phyloP scores from a whole-genome alignment of 768 basidiomycete species.

The Antrodiella citrinella region DNA sequence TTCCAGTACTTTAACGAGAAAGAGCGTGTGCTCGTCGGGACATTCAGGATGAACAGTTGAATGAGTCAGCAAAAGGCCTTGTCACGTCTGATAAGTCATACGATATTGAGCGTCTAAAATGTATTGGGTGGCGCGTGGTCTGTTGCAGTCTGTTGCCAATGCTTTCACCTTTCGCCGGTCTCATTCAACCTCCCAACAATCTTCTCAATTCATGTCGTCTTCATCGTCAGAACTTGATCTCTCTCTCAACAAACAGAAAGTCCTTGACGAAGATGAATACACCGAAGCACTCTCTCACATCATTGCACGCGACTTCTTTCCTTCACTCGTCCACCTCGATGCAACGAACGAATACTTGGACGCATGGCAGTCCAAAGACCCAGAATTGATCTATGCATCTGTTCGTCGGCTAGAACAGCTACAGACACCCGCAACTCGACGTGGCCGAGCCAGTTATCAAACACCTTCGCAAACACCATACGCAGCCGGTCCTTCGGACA shows the following conservation, averaged over 20 bases:
- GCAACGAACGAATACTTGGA: constrained; percentile 83
- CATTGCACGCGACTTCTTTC: constrained; percentile 97
- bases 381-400: constrained; percentile 65
- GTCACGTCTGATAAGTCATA: too few relatives aligned
- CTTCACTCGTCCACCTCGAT: constrained; percentile 82
- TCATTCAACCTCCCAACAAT: too few relatives aligned
- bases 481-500: constrained; percentile 50
- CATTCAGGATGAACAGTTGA: too few relatives aligned
- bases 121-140: too few relatives aligned
- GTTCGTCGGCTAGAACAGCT: constrained; percentile 67
- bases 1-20: too few relatives aligned
- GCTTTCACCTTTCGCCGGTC: too few relatives aligned
- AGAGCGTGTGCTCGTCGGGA: too few relatives aligned
- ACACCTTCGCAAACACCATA: constrained; percentile 64
- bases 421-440: constrained; percentile 40
- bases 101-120: too few relatives aligned
- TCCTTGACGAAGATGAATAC: constrained; percentile 93
- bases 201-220: too few relatives aligned
- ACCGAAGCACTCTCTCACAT: constrained; percentile 84
- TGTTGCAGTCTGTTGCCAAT: too few relatives aligned
- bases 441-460: constrained; percentile 23
- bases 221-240: constrained; percentile 25
- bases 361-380: constrained; percentile 69
- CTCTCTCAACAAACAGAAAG: constrained; percentile 63
- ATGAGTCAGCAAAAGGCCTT: too few relatives aligned